These are phyloP conservation scores for Trichoderma arundinaceum DNA, from an alignment of 2,329 filamentous ascomycete species.

Conservation along the genomic window DNA sequence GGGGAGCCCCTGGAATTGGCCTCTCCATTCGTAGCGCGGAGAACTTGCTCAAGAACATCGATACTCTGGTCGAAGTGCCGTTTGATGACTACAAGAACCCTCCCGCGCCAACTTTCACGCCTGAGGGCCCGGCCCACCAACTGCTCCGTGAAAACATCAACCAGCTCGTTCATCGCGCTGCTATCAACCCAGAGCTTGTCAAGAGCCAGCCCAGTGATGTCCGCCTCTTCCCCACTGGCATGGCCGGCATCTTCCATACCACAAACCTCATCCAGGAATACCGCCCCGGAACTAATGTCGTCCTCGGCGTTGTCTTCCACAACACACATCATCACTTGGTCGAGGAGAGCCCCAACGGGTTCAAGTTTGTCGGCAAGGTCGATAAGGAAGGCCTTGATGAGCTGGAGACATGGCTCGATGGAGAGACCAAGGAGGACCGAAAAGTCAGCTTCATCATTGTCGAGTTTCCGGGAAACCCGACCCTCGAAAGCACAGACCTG, in stretches of 20 bases:
- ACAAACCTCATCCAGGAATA: constrained; percentile 47
- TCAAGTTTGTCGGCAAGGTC: constrained; percentile 56
- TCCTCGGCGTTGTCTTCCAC: constrained; percentile 60
- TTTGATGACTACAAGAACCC: constrained; percentile 36
- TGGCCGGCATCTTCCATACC: constrained; percentile 56
- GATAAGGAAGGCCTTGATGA: constrained; percentile 49
- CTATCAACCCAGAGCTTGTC: constrained; percentile 41
- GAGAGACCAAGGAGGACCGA: constrained; percentile 46
- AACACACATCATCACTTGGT: constrained; percentile 55
- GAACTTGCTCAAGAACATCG: constrained; percentile 47
- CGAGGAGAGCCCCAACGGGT: constrained; percentile 50
- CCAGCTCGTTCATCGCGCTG: constrained; percentile 50
- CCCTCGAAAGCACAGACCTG: constrained; percentile 44
- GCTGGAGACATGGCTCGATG: constrained; percentile 53
- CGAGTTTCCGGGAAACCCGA: constrained; percentile 52
- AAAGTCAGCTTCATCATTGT: constrained; percentile 54
- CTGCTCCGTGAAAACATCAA: constrained; percentile 50
- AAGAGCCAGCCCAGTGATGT: constrained; percentile 48
- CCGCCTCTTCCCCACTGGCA: constrained; percentile 60
- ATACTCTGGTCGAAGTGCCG: constrained; percentile 44
- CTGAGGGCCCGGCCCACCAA: constrained; percentile 47
- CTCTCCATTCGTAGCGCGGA: constrained; percentile 55
- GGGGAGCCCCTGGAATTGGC: constrained; percentile 54
- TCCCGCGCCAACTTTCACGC: constrained; percentile 48
- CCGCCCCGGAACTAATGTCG: constrained; percentile 46